A percentile compares a stretch with the other conserved stretches of the same genome.
phyloP scores from a whole-genome alignment of 371 early-diverging fungal genomes.

The Batkoa obscura region DNA sequence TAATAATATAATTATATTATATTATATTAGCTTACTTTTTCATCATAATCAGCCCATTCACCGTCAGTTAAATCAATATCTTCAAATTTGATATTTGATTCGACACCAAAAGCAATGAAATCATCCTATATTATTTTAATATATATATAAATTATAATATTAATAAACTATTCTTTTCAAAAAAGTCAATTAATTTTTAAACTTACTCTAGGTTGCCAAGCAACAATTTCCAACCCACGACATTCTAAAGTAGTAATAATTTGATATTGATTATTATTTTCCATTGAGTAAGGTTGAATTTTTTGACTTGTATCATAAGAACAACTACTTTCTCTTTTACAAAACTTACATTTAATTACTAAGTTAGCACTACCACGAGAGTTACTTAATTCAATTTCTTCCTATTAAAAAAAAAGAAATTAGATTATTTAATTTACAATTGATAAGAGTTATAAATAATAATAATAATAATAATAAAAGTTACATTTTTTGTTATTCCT shows the following conservation, averaged over 20 bases:
- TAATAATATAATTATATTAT: too few species aligned
- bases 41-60: conserved; percentile 85
- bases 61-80: conserved; percentile 62
- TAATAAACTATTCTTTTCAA: too few species aligned
- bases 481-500: conserved; percentile 43
- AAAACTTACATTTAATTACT: conserved; percentile 84
- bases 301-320: not conserved
- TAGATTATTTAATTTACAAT: not conserved
- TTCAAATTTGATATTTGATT: conserved; percentile 49
- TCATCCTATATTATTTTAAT: conserved; percentile 21
- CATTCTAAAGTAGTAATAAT: conserved; percentile 57
- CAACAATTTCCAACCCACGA: conserved; percentile 68
- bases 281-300: not conserved
- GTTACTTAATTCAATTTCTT: conserved; percentile 18
- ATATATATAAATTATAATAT: not conserved
- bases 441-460: too few species aligned
- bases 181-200: not conserved
- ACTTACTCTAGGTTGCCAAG: conserved; percentile 50
- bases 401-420: conserved; percentile 9
- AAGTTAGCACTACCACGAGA: conserved; percentile 68
- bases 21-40: conserved; percentile 24
- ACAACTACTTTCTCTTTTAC: conserved; percentile 58
- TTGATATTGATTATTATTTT: conserved; percentile 17
- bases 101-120: conserved; percentile 51
- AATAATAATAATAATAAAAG: conserved; percentile 8